phyloP scores from a whole-genome alignment of 306 rosid species.

The Corylus americana region DNA sequence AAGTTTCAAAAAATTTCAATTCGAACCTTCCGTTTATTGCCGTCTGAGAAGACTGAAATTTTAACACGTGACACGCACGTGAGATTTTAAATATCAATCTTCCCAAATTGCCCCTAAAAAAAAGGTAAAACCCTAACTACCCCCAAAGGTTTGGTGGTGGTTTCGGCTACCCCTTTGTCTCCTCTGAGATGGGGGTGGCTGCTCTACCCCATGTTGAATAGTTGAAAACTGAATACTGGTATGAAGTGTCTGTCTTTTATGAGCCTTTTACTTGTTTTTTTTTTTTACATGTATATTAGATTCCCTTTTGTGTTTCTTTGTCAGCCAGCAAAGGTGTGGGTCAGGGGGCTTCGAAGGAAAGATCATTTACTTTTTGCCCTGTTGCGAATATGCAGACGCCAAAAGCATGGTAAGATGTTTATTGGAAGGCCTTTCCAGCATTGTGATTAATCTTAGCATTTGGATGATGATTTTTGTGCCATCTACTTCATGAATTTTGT shows the following conservation, averaged over 20 bases:
- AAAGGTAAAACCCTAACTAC: too few species aligned
- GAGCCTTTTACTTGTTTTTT: slow-evolving; percentile 14
- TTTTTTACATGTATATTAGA: slow-evolving; percentile 38
- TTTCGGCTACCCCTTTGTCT: too few species aligned
- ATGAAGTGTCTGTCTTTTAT: slow-evolving; percentile 36
- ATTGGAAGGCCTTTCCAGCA: slow-evolving; percentile 16
- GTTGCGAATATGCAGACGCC: slow-evolving; percentile 73
- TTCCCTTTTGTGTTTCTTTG: slow-evolving; percentile 49
- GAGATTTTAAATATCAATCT: too few species aligned
- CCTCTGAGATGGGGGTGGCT: too few species aligned
- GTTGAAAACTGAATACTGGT: slow-evolving; percentile 35
- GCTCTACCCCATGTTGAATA: too few species aligned
- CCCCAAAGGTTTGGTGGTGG: too few species aligned
- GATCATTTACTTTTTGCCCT: slow-evolving; percentile 35
- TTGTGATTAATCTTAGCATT: slow-evolving; percentile 3
- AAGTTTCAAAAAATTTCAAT: too few species aligned
- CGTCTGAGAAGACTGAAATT: too few species aligned
- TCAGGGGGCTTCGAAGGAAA: slow-evolving; percentile 44
- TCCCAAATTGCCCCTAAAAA: too few species aligned
- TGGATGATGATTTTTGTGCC: too few species aligned
- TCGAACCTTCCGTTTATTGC: too few species aligned
- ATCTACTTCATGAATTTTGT: not conserved
- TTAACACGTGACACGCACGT: too few species aligned
- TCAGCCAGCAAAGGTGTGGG: slow-evolving; percentile 61
- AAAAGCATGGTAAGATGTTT: slow-evolving; percentile 63